phyloP scores from a whole-genome alignment of 176 grass and related monocot genomes.

The Ananas comosus region DNA sequence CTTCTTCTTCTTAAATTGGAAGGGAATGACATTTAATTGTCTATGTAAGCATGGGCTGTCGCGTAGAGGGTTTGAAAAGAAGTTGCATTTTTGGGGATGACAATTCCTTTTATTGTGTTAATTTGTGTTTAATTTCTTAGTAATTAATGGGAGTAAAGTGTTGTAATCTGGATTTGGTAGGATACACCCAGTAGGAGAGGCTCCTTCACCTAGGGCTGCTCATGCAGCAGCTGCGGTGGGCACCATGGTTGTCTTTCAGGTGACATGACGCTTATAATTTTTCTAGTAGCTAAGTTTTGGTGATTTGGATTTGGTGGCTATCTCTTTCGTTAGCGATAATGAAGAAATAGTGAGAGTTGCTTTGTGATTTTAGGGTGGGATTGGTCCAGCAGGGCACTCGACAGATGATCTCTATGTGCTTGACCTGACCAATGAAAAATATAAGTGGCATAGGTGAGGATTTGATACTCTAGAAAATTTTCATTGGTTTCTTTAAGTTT shows the following conservation, averaged over 20 bases:
- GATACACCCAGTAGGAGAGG: slow-evolving; percentile 66
- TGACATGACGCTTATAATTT: slow-evolving; percentile 19
- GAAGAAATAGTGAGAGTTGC: slow-evolving; percentile 1
- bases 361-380: slow-evolving; percentile 57
- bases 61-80: neutral
- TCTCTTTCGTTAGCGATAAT: slow-evolving; percentile 12
- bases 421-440: slow-evolving; percentile 97
- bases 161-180: slow-evolving; percentile 22
- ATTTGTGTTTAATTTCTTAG: slow-evolving; percentile 1
- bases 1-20: neutral
- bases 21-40: neutral
- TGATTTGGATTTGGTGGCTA: slow-evolving; percentile 8
- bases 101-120: neutral
- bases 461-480: neutral
- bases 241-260: slow-evolving; percentile 98
- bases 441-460: slow-evolving; percentile 93
- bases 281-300: neutral
- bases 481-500: neutral
- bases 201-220: slow-evolving; percentile 80
- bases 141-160: neutral
- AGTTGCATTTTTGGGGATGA: neutral
- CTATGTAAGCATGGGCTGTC: neutral
- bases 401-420: slow-evolving; percentile 96
- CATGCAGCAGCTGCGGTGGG: slow-evolving; percentile 79
- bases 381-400: slow-evolving; percentile 90